Evolutionary conservation across 805 yeast genomes (phyloP).

Genomic region (Ogataea zsoltii): DNA sequence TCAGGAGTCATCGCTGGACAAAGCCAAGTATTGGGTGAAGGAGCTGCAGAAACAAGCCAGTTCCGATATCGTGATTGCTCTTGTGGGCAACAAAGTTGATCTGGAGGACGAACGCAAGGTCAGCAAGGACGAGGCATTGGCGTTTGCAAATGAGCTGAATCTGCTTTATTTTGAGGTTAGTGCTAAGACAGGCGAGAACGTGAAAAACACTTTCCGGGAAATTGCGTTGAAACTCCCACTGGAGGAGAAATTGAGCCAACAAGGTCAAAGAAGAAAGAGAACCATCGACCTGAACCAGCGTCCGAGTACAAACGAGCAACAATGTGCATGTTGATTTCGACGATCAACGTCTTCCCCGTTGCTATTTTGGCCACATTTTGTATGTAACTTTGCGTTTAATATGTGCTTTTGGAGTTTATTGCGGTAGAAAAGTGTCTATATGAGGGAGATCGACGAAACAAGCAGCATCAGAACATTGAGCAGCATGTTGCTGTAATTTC

Average conservation of each 20-base stretch:
- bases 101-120: constrained; percentile 52
- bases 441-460: background rate
- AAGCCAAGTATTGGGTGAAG: constrained; percentile 76
- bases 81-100: constrained; percentile 80
- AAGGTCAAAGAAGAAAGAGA: constrained; percentile 23
- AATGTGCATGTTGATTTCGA: constrained; percentile 29
- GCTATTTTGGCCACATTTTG: background rate
- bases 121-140: constrained; percentile 45
- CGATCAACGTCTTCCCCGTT: background rate
- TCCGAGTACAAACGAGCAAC: constrained; percentile 35
- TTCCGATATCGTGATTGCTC: constrained; percentile 69
- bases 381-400: background rate
- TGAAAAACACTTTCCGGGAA: constrained; percentile 47
- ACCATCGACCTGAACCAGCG: constrained; percentile 34
- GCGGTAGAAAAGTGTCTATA: background rate
- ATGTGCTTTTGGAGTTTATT: background rate
- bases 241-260: constrained; percentile 27
- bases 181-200: constrained; percentile 58
- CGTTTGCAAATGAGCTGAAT: constrained; percentile 55
- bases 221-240: constrained; percentile 50
- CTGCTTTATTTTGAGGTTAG: constrained; percentile 54
- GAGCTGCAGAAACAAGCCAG: constrained; percentile 83
- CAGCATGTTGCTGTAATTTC: background rate
- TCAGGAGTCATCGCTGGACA: constrained; percentile 61
- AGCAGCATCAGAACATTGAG: background rate